Conservation (phyloP, 768 basidiomycete species). For the Boletus barrowsii region DNA sequence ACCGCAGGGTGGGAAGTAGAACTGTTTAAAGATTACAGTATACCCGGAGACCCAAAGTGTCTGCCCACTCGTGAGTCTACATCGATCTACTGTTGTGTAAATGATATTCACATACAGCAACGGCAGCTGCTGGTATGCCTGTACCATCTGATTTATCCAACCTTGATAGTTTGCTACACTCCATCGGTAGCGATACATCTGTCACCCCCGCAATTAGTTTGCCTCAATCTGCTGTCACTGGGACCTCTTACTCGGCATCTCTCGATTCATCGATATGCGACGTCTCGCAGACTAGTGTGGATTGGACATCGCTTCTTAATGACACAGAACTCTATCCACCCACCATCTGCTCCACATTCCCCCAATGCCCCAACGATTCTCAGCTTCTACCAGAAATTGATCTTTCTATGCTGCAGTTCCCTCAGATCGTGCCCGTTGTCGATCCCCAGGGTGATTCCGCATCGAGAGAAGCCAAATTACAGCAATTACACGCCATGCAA, state of each 20-base stretch:
- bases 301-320: conserved; percentile 19
- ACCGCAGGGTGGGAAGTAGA: conserved; percentile 32
- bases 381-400: conserved; percentile 22
- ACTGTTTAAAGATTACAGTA: conserved; percentile 29
- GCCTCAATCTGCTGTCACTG: neutral
- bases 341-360: neutral
- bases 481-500: conserved; percentile 30
- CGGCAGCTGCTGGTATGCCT: neutral
- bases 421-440: neutral
- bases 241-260: neutral
- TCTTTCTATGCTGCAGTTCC: conserved; percentile 26
- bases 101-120: neutral
- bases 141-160: neutral
- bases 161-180: conserved; percentile 9
- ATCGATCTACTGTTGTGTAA: neutral
- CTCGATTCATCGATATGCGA: conserved; percentile 2
- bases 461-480: conserved; percentile 16
- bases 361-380: neutral
- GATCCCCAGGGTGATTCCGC: neutral
- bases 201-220: neutral
- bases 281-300: neutral
- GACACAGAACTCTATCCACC: neutral
- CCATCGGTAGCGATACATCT: neutral
- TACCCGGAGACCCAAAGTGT: conserved; percentile 4
- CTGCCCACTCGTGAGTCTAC: conserved; percentile 3